These are phyloP conservation scores for Trichoderma simmonsii DNA, from an alignment of 2,329 filamentous ascomycete genomes.

Conservation along the genomic window DNA sequence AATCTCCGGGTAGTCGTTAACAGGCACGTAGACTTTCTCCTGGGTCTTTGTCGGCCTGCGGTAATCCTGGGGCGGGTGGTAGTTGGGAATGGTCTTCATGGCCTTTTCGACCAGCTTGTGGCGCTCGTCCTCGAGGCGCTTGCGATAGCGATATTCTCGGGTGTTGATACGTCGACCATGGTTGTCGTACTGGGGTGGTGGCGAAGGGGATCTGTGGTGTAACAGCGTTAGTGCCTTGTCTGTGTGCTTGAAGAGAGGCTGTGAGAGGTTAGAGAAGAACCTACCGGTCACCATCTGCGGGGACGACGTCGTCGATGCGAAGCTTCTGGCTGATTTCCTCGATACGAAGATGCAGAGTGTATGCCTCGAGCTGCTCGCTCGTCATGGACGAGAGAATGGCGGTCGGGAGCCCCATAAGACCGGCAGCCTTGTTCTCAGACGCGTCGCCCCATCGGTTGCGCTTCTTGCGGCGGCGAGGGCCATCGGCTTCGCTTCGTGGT, in stretches of 20 bases:
- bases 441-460: conserved; percentile 98
- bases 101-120: conserved; percentile 99
- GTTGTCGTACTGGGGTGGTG: conserved; percentile 97
- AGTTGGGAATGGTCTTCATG: conserved; percentile 99
- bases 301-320: conserved; percentile 97
- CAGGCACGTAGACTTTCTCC: conserved; percentile 99
- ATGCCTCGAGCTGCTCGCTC: conserved; percentile 95
- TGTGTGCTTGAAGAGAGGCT: neutral
- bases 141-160: conserved; percentile 96
- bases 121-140: conserved; percentile 95
- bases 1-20: conserved; percentile 99
- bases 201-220: conserved; percentile 77
- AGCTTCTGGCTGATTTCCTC: conserved; percentile 99
- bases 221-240: conserved; percentile 18
- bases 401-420: conserved; percentile 94
- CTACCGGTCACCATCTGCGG: conserved; percentile 91
- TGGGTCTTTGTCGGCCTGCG: conserved; percentile 99
- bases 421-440: conserved; percentile 96
- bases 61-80: conserved; percentile 97
- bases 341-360: conserved; percentile 92
- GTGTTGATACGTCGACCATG: conserved; percentile 99
- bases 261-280: conserved; percentile 31
- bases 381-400: conserved; percentile 98
- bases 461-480: conserved; percentile 89
- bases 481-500: conserved; percentile 67